Percentiles rank a stretch among this genome's conserved stretches.
These are phyloP conservation scores for Podaxis sp. DNA, from an alignment of 768 basidiomycete genomes.

Conservation along the genomic window DNA sequence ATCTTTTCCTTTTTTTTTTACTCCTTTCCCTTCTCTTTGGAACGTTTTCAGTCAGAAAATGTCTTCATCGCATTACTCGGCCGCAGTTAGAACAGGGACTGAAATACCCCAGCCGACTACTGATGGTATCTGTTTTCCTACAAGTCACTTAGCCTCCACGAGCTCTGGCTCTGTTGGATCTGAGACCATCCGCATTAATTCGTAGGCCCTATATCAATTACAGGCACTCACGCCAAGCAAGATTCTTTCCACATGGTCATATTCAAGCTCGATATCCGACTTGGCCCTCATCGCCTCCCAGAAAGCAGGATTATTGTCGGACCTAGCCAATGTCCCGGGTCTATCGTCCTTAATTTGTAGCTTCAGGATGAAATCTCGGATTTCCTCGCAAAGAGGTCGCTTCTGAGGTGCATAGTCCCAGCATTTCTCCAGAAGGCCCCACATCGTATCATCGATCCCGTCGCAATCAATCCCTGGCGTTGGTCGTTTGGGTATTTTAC, in stretches of 20 bases:
- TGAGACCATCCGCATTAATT: not conserved
- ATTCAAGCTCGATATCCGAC: not conserved
- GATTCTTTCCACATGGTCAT: not conserved
- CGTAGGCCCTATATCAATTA: not conserved
- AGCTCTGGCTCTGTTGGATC: not conserved
- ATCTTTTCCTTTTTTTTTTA: too few relatives aligned
- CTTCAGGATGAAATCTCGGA: not conserved
- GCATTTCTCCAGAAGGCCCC: not conserved
- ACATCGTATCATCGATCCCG: not conserved
- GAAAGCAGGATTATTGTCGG: not conserved
- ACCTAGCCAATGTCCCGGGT: not conserved
- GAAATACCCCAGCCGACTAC: too few relatives aligned
- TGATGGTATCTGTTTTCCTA: too few relatives aligned
- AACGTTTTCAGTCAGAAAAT: too few relatives aligned
- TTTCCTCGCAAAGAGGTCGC: not conserved
- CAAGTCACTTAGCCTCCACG: too few relatives aligned
- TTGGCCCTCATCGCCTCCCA: not conserved
- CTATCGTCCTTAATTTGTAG: not conserved
- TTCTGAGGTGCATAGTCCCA: not conserved
- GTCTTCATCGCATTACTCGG: too few relatives aligned
- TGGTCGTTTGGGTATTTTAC: not conserved
- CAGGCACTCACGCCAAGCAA: not conserved
- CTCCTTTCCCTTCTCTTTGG: too few relatives aligned
- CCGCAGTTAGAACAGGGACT: too few relatives aligned
- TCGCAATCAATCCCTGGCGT: too few relatives aligned